These are phyloP conservation scores for Acarospora socialis DNA, from an alignment of 2,329 filamentous ascomycete genomes.

Conservation along the genomic window DNA sequence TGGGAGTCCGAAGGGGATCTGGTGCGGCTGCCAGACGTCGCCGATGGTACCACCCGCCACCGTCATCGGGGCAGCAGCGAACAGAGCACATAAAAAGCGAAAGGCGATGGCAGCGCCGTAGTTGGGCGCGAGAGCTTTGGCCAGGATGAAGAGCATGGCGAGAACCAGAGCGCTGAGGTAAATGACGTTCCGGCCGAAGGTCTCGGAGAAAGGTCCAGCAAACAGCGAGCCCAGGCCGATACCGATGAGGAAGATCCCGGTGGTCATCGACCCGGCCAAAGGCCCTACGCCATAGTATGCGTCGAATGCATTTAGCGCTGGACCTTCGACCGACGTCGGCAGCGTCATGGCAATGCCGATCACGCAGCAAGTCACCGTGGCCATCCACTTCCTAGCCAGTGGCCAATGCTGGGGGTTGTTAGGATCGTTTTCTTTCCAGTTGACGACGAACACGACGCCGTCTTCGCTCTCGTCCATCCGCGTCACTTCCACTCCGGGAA, in stretches of 20 bases:
- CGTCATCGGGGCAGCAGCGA: slow-evolving; percentile 5
- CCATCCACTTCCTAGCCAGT: slow-evolving; percentile 8
- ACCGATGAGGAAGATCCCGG: slow-evolving; percentile 10
- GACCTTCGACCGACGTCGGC: slow-evolving; percentile 9
- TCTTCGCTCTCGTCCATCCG: slow-evolving; percentile 3
- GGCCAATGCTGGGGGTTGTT: slow-evolving; percentile 10
- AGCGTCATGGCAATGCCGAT: slow-evolving; percentile 11
- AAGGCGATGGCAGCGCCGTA: slow-evolving; percentile 2
- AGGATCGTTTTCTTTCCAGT: slow-evolving; percentile 11
- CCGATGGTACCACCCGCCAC: slow-evolving; percentile 4
- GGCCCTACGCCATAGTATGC: slow-evolving; percentile 7
- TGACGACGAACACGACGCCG: slow-evolving; percentile 2
- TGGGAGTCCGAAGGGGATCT: slow-evolving; percentile 1
- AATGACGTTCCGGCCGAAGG: slow-evolving; percentile 7
- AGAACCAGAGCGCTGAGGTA: slow-evolving; percentile 6
- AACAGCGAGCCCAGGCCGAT: slow-evolving; percentile 8
- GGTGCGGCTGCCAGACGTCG: slow-evolving; percentile 3
- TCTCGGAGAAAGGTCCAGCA: slow-evolving; percentile 10
- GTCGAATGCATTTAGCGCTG: slow-evolving; percentile 9
- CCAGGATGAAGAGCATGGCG: slow-evolving; percentile 5
- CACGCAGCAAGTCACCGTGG: slow-evolving; percentile 9
- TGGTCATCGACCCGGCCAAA: slow-evolving; percentile 12
- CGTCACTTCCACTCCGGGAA: neutral
- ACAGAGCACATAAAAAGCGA: slow-evolving; percentile 6
- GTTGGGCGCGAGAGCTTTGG: slow-evolving; percentile 3